These are phyloP conservation scores for Sclerotinia sclerotiorum DNA, from an alignment of 2,329 filamentous ascomycete genomes.

Conservation along the genomic window DNA sequence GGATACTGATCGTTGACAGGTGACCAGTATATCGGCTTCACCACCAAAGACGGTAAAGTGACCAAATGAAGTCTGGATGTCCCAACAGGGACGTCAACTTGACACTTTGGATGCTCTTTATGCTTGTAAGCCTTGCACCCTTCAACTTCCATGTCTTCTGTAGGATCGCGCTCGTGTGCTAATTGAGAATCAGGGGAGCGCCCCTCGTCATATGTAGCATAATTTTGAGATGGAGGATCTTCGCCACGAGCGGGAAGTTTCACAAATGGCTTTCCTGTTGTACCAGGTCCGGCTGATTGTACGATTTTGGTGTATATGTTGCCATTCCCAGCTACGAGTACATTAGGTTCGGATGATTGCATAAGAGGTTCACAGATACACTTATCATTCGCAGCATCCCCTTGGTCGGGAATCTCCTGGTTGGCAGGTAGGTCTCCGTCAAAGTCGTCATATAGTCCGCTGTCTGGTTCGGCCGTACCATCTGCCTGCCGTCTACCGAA, in stretches of 20 bases:
- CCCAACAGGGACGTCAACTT: conserved; percentile 73
- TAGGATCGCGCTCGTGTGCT: conserved; percentile 27
- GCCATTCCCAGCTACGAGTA: background rate
- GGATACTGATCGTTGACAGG: conserved; percentile 84
- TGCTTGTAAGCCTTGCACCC: conserved; percentile 38
- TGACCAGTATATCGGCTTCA: conserved; percentile 98
- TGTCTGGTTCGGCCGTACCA: conserved; percentile 4
- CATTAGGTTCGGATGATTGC: background rate
- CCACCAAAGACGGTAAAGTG: conserved; percentile 74
- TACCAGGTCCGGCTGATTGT: conserved; percentile 39
- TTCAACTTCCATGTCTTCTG: conserved; percentile 29
- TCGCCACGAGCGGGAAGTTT: conserved; percentile 42
- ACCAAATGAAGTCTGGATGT: conserved; percentile 89
- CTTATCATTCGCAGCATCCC: conserved; percentile 24
- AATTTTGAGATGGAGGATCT: conserved; percentile 4
- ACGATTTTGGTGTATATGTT: conserved; percentile 10
- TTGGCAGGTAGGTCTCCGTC: background rate
- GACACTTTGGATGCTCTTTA: conserved; percentile 32
- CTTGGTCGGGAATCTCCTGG: conserved; percentile 11
- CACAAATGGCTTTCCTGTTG: conserved; percentile 50
- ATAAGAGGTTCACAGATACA: background rate
- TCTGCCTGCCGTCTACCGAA: conserved; percentile 17
- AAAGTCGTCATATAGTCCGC: background rate
- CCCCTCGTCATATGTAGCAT: background rate
- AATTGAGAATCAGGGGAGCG: background rate